phyloP scores from a whole-genome alignment of 768 basidiomycete genomes.

The Lactarius deliciosus region DNA sequence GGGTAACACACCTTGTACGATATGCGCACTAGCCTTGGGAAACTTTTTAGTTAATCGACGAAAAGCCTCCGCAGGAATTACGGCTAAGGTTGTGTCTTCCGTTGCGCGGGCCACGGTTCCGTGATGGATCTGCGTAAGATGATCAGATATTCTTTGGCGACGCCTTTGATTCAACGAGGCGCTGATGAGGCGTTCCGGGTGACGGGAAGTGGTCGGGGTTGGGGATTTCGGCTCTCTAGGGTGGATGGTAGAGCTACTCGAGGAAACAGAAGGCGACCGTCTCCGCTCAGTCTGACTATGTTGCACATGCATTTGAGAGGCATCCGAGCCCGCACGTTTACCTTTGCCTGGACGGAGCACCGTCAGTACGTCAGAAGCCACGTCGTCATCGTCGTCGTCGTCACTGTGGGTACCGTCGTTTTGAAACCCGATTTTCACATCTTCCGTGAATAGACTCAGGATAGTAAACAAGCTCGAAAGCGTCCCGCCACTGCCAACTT shows the following conservation, averaged over 20 bases:
- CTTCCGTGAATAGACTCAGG: slow-evolving; percentile 93
- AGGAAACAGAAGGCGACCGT: slow-evolving; percentile 62
- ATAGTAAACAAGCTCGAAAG: slow-evolving; percentile 96
- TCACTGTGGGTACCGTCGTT: slow-evolving; percentile 41
- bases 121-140: slow-evolving; percentile 46
- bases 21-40: slow-evolving; percentile 95
- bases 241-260: slow-evolving; percentile 69
- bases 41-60: slow-evolving; percentile 91
- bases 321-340: slow-evolving; percentile 58
- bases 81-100: slow-evolving; percentile 94
- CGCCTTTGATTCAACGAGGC: slow-evolving; percentile 16
- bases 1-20: slow-evolving; percentile 72
- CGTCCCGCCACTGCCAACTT: slow-evolving; percentile 94
- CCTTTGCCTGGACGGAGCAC: slow-evolving; percentile 29
- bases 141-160: slow-evolving; percentile 15
- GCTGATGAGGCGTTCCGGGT: slow-evolving; percentile 21
- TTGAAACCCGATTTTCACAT: slow-evolving; percentile 91
- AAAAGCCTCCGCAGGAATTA: slow-evolving; percentile 98
- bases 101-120: slow-evolving; percentile 90
- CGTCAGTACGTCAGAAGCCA: slow-evolving; percentile 16
- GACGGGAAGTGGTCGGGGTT: slow-evolving; percentile 25
- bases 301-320: slow-evolving; percentile 48
- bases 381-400: slow-evolving; percentile 21
- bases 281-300: slow-evolving; percentile 34
- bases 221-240: slow-evolving; percentile 38